phyloP scores from a whole-genome alignment of 345 rosid genomes.

The Camelina hispida region DNA sequence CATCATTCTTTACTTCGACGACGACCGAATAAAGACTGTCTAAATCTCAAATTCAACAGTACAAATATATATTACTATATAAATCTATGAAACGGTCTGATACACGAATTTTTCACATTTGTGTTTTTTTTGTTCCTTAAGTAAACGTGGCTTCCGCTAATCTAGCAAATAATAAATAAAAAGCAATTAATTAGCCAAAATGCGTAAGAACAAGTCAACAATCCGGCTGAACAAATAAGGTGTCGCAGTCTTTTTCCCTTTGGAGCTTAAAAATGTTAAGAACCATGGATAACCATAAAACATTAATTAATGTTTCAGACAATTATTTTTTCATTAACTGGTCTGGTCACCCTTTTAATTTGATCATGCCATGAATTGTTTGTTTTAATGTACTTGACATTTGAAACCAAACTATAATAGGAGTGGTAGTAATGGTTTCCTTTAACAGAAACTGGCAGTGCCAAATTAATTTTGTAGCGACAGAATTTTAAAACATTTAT shows the following conservation, averaged over 20 bases:
- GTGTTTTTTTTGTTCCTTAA: background rate
- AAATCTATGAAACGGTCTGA: background rate
- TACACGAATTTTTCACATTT: background rate
- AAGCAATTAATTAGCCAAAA: conserved; percentile 15
- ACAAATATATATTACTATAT: background rate
- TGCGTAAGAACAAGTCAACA: conserved; percentile 29
- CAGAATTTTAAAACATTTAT: background rate
- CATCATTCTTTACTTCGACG: background rate
- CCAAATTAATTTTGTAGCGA: background rate
- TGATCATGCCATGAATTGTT: conserved; percentile 16
- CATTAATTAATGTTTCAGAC: background rate
- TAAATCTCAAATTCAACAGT: background rate
- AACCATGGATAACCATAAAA: conserved; percentile 4
- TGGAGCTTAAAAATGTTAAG: conserved; percentile 7
- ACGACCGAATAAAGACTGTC: background rate
- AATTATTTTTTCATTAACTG: background rate
- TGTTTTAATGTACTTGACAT: background rate
- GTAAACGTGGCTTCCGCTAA: conserved; percentile 45
- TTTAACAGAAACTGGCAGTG: background rate
- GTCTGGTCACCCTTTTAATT: background rate
- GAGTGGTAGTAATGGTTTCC: background rate
- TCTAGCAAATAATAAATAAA: conserved; percentile 27
- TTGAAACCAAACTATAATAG: background rate
- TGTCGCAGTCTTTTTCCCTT: background rate
- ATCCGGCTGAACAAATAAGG: conserved; percentile 15